Evolutionary conservation across 2,329 filamentous ascomycete genomes (phyloP).

Genomic region (Colletotrichum incanum): DNA sequence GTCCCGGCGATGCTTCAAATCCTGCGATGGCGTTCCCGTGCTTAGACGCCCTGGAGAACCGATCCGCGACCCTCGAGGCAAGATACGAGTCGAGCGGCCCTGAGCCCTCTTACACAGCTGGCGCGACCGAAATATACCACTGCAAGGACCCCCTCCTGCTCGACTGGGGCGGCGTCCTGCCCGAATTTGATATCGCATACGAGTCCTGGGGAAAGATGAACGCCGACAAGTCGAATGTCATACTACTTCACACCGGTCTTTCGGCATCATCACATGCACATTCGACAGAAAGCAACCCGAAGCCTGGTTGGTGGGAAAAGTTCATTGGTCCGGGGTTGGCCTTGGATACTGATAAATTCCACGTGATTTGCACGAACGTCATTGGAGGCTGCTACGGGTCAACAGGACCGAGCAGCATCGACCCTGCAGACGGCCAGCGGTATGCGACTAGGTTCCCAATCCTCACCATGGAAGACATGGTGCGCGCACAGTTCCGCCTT

Average conservation of each 20-base stretch:
- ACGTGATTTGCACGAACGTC: constrained; percentile 96
- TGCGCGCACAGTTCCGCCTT: constrained; percentile 92
- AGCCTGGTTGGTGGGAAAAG: constrained; percentile 98
- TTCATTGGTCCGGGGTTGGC: constrained; percentile 93
- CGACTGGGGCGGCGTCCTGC: constrained; percentile 95
- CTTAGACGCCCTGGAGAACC: constrained; percentile 85
- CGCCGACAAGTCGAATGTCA: constrained; percentile 85
- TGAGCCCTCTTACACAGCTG: constrained; percentile 94
- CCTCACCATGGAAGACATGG: constrained; percentile 97
- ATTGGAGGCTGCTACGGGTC: constrained; percentile 96
- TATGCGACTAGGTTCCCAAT: constrained; percentile 98
- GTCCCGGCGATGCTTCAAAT: constrained; percentile 73
- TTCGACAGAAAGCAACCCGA: constrained; percentile 88
- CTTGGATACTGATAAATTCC: constrained; percentile 92
- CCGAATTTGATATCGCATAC: constrained; percentile 91
- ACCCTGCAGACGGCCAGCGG: constrained; percentile 87
- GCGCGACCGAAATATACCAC: constrained; percentile 84
- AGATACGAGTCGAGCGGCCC: constrained; percentile 82
- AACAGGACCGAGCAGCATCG: constrained; percentile 89
- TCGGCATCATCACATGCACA: constrained; percentile 98
- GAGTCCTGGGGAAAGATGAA: constrained; percentile 93
- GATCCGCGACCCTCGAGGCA: constrained; percentile 80
- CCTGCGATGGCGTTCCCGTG: constrained; percentile 92
- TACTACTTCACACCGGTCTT: constrained; percentile 92
- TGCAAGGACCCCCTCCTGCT: constrained; percentile 83